Evolutionary conservation across 2,329 filamentous ascomycete genomes (phyloP).

Genomic region (Fusarium marasasianum): DNA sequence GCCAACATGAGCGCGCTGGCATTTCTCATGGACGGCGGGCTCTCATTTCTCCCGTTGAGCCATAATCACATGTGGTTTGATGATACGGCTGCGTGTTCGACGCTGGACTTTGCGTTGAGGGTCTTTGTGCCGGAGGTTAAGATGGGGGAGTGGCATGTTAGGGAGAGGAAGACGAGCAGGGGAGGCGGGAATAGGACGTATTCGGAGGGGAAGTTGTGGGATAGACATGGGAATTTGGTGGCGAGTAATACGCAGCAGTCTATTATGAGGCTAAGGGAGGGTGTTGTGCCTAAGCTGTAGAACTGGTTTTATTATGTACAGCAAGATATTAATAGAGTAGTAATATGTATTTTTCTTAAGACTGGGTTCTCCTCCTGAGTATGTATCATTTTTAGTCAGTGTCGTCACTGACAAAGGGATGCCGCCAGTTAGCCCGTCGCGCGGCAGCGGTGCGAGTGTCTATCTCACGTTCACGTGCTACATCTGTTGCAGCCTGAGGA

Average conservation of each 20-base stretch:
- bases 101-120: conserved; percentile 61
- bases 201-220: conserved; percentile 56
- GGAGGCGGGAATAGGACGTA: conserved; percentile 55
- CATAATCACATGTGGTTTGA: conserved; percentile 55
- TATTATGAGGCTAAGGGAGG: conserved; percentile 44
- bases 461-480: not conserved
- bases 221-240: conserved; percentile 54
- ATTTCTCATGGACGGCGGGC: conserved; percentile 56
- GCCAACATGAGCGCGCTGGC: conserved; percentile 52
- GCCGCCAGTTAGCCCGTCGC: not conserved
- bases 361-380: not conserved
- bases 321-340: not conserved
- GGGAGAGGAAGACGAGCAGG: conserved; percentile 51
- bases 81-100: conserved; percentile 55
- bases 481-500: too few species aligned
- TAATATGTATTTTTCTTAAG: not conserved
- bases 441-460: not conserved
- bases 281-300: conserved; percentile 15
- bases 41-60: conserved; percentile 55
- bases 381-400: not conserved
- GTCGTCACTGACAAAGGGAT: not conserved
- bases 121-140: conserved; percentile 52
- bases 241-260: conserved; percentile 60
- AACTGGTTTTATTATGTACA: not conserved
- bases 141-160: conserved; percentile 54